These are phyloP conservation scores for Lactarius akahatsu DNA, from an alignment of 768 basidiomycete species.

Conservation along the genomic window DNA sequence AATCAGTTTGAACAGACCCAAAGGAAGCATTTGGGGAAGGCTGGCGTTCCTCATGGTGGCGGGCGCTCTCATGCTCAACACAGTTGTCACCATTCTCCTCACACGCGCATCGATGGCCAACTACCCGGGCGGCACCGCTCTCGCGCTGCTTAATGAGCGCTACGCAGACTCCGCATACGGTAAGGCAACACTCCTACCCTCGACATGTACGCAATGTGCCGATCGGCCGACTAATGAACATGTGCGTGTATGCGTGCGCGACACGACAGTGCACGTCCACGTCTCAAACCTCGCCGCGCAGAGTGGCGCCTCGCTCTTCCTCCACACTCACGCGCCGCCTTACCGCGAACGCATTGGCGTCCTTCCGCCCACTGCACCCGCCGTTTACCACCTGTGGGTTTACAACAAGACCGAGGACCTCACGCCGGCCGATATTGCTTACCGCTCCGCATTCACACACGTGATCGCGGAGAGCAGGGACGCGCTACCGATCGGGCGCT, in stretches of 20 bases:
- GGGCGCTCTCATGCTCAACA: slow-evolving; percentile 54
- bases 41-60: slow-evolving; percentile 47
- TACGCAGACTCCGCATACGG: slow-evolving; percentile 40
- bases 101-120: slow-evolving; percentile 65
- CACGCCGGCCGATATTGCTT: slow-evolving; percentile 42
- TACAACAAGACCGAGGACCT: slow-evolving; percentile 85
- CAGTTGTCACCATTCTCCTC: slow-evolving; percentile 50
- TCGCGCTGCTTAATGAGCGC: slow-evolving; percentile 57
- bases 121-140: slow-evolving; percentile 86
- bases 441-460: slow-evolving; percentile 52
- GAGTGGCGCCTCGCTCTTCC: slow-evolving; percentile 88
- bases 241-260: no score
- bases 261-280: slow-evolving; percentile 58
- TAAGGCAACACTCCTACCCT: slow-evolving; percentile 26
- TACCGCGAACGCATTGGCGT: slow-evolving; percentile 35
- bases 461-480: slow-evolving; percentile 52
- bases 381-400: slow-evolving; percentile 44
- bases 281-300: slow-evolving; percentile 85
- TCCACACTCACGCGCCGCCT: slow-evolving; percentile 64
- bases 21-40: slow-evolving; percentile 46
- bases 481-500: slow-evolving; percentile 35
- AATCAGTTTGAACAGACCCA: slow-evolving; percentile 49
- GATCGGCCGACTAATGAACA: slow-evolving; percentile 22
- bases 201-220: background rate
- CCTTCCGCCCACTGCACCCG: slow-evolving; percentile 23